Evolutionary conservation across 2,329 filamentous ascomycete genomes (phyloP).

Genomic region (Calonectria hawksworthii): DNA sequence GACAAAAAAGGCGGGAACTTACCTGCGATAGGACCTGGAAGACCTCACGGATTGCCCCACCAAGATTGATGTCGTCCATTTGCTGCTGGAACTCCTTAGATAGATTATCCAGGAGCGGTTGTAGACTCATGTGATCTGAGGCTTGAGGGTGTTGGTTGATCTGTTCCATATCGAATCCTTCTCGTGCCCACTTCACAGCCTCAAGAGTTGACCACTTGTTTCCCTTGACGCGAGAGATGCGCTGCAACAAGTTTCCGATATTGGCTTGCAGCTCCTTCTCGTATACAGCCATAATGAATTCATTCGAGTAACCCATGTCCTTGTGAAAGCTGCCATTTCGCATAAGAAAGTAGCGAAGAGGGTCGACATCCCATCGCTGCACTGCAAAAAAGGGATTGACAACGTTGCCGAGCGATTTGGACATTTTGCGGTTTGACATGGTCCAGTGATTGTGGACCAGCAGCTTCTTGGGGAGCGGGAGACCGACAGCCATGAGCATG

Average conservation of each 20-base stretch:
- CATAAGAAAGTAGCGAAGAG: constrained; percentile 90
- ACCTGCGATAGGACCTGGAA: constrained; percentile 75
- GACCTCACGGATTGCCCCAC: constrained; percentile 74
- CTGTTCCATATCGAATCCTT: constrained; percentile 41
- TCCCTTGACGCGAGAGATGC: constrained; percentile 76
- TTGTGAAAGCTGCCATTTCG: constrained; percentile 81
- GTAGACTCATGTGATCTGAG: constrained; percentile 45
- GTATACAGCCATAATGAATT: constrained; percentile 80
- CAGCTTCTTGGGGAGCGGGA: constrained; percentile 83
- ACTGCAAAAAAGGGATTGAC: constrained; percentile 95
- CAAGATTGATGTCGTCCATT: constrained; percentile 76
- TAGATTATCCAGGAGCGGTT: constrained; percentile 38
- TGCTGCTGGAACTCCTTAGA: constrained; percentile 55
- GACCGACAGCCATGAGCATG: constrained; percentile 87
- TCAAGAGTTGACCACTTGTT: constrained; percentile 73
- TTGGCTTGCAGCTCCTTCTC: constrained; percentile 83
- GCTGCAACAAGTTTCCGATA: constrained; percentile 83
- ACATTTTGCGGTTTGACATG: constrained; percentile 93
- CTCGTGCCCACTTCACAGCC: constrained; percentile 60
- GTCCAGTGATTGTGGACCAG: constrained; percentile 97
- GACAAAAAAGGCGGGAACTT: constrained; percentile 25
- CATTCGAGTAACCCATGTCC: constrained; percentile 90
- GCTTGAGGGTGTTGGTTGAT: background rate
- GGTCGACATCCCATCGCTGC: constrained; percentile 88
- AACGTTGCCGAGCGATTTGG: constrained; percentile 94